Conservation (phyloP, 2,329 filamentous ascomycete genomes). For the Cadophora sp. region DNA sequence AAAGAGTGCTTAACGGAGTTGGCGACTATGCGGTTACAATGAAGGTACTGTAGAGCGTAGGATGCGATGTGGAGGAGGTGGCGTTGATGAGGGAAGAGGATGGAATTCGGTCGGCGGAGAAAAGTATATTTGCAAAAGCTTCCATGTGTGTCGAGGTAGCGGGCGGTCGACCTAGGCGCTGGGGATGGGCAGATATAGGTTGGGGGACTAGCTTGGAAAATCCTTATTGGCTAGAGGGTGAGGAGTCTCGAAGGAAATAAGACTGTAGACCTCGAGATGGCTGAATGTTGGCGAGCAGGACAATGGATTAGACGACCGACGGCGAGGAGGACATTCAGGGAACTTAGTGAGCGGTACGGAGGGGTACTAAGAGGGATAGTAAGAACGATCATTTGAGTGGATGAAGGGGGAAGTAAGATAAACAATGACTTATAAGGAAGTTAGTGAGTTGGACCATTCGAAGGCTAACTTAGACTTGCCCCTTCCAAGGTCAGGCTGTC, state of each 20-base stretch:
- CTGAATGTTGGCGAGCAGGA: background rate
- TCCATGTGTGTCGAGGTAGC: constrained; percentile 7
- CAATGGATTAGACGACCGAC: too few relatives aligned
- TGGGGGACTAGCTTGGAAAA: background rate
- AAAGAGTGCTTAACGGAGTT: background rate
- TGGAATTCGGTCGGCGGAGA: background rate
- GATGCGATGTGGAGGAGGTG: background rate
- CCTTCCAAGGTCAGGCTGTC: too few relatives aligned
- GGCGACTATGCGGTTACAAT: background rate
- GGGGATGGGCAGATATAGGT: background rate
- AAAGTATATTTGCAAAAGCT: constrained; percentile 5
- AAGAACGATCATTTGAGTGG: too few relatives aligned
- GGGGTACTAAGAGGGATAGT: background rate
- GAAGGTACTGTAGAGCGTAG: background rate
- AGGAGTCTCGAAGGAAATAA: background rate
- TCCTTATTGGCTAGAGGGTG: background rate
- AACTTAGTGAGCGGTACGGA: background rate
- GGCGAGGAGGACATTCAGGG: background rate
- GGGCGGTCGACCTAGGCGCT: background rate
- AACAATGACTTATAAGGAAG: too few relatives aligned
- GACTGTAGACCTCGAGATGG: background rate
- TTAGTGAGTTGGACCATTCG: too few relatives aligned
- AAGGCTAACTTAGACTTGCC: too few relatives aligned
- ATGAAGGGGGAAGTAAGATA: too few relatives aligned
- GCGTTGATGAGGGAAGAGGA: background rate